Conservation (phyloP, 2,329 filamentous ascomycete species). For the Coniochaeta prunicola region DNA sequence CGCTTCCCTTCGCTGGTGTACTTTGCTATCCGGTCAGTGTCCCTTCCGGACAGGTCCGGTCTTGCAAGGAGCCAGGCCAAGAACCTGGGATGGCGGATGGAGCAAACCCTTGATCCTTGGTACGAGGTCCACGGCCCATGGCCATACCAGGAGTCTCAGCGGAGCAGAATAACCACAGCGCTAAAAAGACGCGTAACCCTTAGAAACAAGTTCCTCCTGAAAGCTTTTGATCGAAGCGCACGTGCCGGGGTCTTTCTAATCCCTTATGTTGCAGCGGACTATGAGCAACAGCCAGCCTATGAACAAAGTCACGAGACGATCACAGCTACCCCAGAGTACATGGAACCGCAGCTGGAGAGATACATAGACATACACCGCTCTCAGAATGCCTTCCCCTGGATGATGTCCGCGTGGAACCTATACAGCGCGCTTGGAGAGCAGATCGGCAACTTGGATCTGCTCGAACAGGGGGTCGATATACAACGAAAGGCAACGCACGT, state of each 20-base stretch:
- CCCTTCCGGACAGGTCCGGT: slow-evolving; percentile 3
- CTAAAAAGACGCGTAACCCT: too few relatives aligned
- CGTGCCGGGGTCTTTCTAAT: not conserved
- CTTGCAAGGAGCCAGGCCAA: not conserved
- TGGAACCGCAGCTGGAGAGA: not conserved
- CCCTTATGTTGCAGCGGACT: not conserved
- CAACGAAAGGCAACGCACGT: not conserved
- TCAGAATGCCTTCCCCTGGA: not conserved
- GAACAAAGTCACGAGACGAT: not conserved
- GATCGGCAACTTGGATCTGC: not conserved
- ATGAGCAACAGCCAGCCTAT: not conserved
- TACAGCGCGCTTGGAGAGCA: not conserved
- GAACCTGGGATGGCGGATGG: not conserved
- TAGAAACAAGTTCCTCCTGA: not conserved
- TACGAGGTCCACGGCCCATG: not conserved
- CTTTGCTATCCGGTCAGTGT: slow-evolving; percentile 19
- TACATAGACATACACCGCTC: not conserved
- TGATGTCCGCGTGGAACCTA: not conserved
- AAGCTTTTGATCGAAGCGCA: not conserved
- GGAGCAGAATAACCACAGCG: too few relatives aligned
- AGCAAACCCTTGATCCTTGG: not conserved
- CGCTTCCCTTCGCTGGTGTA: slow-evolving; percentile 36
- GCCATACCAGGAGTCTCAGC: too few relatives aligned
- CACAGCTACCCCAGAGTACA: not conserved
- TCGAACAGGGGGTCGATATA: not conserved